Evolutionary conservation across 257 asterid species (phyloP).

Genomic region (Nicotiana benthamiana): DNA sequence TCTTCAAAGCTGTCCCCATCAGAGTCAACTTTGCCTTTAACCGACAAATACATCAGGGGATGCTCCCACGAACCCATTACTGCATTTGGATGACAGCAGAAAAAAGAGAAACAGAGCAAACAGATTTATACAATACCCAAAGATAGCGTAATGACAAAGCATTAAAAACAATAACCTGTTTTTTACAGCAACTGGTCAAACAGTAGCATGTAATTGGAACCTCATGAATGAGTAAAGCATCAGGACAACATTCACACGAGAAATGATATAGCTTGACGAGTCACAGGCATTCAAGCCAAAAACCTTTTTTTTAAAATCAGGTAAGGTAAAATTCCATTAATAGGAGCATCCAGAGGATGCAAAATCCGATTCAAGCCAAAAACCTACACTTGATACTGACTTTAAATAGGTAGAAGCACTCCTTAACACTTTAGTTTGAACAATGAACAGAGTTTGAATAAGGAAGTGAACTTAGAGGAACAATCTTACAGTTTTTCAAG

Average conservation of each 20-base stretch:
- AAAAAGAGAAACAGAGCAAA: conserved; percentile 8
- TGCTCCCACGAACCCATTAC: conserved; percentile 91
- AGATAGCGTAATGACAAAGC: not conserved
- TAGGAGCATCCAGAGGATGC: no score
- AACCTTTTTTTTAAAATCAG: no score
- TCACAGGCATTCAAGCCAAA: not conserved
- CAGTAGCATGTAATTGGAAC: not conserved
- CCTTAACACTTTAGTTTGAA: not conserved
- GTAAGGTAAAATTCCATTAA: no score
- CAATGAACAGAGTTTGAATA: not conserved
- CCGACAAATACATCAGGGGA: conserved; percentile 51
- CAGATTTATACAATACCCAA: not conserved
- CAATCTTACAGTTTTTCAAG: not conserved
- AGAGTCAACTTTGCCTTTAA: conserved; percentile 75
- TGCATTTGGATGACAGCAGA: conserved; percentile 31
- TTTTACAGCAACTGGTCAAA: not conserved
- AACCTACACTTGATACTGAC: not conserved
- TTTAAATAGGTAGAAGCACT: not conserved
- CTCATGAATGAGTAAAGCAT: not conserved
- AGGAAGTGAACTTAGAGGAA: not conserved
- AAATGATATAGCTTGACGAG: not conserved
- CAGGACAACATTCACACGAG: not conserved
- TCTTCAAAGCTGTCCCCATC: conserved; percentile 59
- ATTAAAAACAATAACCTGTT: not conserved
- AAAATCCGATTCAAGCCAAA: not conserved